Percentiles rank a stretch among this genome's conserved stretches.
Evolutionary conservation across 805 yeast genomes (phyloP).

Genomic region (Sporopachydermia lactativora): DNA sequence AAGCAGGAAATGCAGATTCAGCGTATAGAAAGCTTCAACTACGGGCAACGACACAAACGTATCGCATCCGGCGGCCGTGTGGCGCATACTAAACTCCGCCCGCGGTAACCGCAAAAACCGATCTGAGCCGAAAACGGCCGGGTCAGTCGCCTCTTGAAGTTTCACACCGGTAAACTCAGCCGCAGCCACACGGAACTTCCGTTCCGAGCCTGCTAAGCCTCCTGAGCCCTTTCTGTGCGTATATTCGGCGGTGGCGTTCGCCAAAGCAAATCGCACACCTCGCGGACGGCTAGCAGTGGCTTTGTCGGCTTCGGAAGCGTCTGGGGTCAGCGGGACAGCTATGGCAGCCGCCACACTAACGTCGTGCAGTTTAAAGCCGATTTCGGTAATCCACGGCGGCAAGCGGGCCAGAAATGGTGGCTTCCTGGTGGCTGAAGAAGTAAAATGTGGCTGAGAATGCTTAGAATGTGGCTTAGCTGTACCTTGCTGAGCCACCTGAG

Average conservation of each 20-base stretch:
- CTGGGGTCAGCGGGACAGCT: neutral
- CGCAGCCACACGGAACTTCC: neutral
- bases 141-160: neutral
- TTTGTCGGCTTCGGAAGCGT: neutral
- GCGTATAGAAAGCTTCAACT: slow-evolving; percentile 22
- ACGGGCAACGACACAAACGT: slow-evolving; percentile 13
- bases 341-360: neutral
- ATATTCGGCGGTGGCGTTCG: neutral
- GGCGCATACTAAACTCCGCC: neutral
- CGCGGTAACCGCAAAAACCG: neutral
- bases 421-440: too few species aligned
- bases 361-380: neutral
- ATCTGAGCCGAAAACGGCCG: neutral
- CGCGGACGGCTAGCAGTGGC: neutral
- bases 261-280: neutral
- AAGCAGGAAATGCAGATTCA: slow-evolving; percentile 21
- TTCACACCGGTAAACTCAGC: neutral
- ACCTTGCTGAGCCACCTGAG: too few species aligned
- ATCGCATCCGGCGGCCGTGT: neutral
- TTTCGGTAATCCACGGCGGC: neutral
- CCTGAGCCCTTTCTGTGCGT: neutral
- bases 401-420: neutral
- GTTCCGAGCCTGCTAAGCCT: neutral
- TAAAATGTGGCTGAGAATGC: too few species aligned
- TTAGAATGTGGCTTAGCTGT: too few species aligned